A percentile compares a stretch with the other conserved stretches of the same genome.
These are phyloP conservation scores for Verticillium albo-atrum DNA, from an alignment of 2,329 filamentous ascomycete species.

Conservation along the genomic window DNA sequence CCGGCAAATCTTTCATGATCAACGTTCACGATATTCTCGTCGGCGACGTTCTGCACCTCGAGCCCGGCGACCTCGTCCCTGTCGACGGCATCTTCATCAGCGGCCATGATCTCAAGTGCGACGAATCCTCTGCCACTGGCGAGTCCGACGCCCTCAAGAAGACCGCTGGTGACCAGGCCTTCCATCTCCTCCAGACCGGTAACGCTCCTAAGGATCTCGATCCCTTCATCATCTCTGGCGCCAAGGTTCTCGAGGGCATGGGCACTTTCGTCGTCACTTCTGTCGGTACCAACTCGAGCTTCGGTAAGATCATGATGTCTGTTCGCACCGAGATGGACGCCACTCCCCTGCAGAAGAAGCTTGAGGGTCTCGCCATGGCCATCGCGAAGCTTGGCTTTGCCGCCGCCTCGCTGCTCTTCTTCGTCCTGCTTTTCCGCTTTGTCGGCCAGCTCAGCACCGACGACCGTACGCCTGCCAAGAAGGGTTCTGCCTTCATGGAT, in stretches of 20 bases:
- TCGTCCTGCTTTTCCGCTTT: slow-evolving; percentile 76
- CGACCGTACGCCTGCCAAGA: slow-evolving; percentile 43
- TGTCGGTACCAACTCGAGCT: slow-evolving; percentile 50
- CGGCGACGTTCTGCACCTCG: slow-evolving; percentile 65
- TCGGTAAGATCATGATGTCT: slow-evolving; percentile 53
- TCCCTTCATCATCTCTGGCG: slow-evolving; percentile 59
- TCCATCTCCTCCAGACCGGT: slow-evolving; percentile 45
- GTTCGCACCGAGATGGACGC: slow-evolving; percentile 45
- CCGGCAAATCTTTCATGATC: slow-evolving; percentile 59
- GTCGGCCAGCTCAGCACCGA: slow-evolving; percentile 56
- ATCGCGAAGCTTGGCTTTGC: slow-evolving; percentile 51
- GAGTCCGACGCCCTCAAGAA: slow-evolving; percentile 72
- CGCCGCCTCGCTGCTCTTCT: slow-evolving; percentile 68
- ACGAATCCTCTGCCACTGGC: slow-evolving; percentile 70
- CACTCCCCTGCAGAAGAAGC: slow-evolving; percentile 52
- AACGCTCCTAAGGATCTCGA: slow-evolving; percentile 48
- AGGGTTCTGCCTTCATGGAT: slow-evolving; percentile 53
- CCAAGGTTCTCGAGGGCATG: slow-evolving; percentile 48
- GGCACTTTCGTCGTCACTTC: slow-evolving; percentile 52
- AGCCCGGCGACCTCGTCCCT: slow-evolving; percentile 66
- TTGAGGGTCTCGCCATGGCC: slow-evolving; percentile 37
- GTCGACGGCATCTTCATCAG: slow-evolving; percentile 67
- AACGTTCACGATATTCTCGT: slow-evolving; percentile 64
- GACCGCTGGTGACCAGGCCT: slow-evolving; percentile 54
- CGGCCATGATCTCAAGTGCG: slow-evolving; percentile 51